phyloP scores from a whole-genome alignment of 139 green algal genomes.

The Auxenochlorella pyrenoidosa region DNA sequence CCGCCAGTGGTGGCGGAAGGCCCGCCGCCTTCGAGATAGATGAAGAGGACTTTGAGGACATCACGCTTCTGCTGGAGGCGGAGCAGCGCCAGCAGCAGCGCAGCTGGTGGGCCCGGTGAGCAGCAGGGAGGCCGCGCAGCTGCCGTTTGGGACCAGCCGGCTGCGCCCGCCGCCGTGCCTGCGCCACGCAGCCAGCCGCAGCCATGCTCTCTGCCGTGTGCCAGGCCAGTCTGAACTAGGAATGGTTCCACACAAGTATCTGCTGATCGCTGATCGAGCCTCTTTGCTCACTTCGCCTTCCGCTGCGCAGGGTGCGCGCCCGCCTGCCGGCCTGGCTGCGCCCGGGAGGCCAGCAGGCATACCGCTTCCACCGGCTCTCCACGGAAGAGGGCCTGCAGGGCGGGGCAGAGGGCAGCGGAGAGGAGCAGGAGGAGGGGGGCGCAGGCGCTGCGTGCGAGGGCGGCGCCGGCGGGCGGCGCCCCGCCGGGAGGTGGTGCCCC shows the following conservation, averaged over 20 bases:
- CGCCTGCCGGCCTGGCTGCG: slow-evolving; percentile 26
- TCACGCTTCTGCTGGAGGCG: slow-evolving; percentile 34
- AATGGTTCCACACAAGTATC: too few relatives aligned
- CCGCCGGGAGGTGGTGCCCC: slow-evolving; percentile 58
- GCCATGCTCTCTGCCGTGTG: too few relatives aligned
- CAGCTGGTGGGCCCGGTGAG: slow-evolving; percentile 13
- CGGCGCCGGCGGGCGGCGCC: too few relatives aligned
- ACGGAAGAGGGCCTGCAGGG: not conserved
- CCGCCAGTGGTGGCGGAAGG: not conserved
- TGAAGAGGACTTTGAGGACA: slow-evolving; percentile 34
- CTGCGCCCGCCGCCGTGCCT: not conserved
- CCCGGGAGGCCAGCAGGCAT: not conserved
- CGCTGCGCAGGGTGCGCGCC: not conserved
- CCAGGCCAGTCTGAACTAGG: too few relatives aligned
- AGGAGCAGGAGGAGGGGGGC: not conserved
- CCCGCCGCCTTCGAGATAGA: not conserved
- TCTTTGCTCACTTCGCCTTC: too few relatives aligned
- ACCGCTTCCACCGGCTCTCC: slow-evolving; percentile 11
- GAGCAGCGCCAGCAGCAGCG: slow-evolving; percentile 23
- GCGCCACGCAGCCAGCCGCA: too few relatives aligned
- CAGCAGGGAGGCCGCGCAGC: not conserved
- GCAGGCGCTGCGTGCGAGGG: not conserved
- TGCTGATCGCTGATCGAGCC: too few relatives aligned
- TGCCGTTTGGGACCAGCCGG: not conserved
- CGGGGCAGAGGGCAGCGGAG: not conserved